phyloP scores from a whole-genome alignment of 2,329 filamentous ascomycete species.

The Penicillium sp. region DNA sequence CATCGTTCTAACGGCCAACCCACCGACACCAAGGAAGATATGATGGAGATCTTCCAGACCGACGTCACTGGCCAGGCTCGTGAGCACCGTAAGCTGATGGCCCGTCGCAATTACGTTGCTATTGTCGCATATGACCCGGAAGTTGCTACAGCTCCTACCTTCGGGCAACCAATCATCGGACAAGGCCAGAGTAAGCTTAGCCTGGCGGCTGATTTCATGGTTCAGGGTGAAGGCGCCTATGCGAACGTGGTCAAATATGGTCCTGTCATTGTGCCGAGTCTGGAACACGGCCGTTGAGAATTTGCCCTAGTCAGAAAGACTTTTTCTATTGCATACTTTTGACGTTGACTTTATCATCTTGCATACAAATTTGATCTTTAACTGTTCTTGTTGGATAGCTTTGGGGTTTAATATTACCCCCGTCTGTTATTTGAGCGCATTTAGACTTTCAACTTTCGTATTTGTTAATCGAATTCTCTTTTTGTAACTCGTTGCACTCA shows the following conservation, averaged over 20 bases:
- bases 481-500: neutral
- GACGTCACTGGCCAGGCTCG: conserved; percentile 81
- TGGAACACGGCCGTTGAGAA: conserved; percentile 66
- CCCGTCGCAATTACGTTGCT: conserved; percentile 84
- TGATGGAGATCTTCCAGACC: conserved; percentile 99
- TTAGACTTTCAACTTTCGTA: neutral
- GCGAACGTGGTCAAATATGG: conserved; percentile 90
- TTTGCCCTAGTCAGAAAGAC: neutral
- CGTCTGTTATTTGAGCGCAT: neutral
- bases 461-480: neutral
- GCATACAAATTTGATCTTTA: conserved; percentile 2
- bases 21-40: conserved; percentile 96
- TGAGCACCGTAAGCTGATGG: conserved; percentile 91
- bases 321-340: neutral
- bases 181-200: conserved; percentile 60
- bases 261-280: conserved; percentile 86
- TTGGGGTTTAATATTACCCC: neutral
- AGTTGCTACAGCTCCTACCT: conserved; percentile 53
- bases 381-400: conserved; percentile 1
- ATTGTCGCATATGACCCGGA: conserved; percentile 95
- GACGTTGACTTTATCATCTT: conserved; percentile 2
- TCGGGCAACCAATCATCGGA: conserved; percentile 33
- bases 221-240: conserved; percentile 84
- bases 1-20: conserved; percentile 63
- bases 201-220: conserved; percentile 92